Evolutionary conservation across 2,329 filamentous ascomycete species (phyloP).

Genomic region (Pseudohalonectria lignicola): DNA sequence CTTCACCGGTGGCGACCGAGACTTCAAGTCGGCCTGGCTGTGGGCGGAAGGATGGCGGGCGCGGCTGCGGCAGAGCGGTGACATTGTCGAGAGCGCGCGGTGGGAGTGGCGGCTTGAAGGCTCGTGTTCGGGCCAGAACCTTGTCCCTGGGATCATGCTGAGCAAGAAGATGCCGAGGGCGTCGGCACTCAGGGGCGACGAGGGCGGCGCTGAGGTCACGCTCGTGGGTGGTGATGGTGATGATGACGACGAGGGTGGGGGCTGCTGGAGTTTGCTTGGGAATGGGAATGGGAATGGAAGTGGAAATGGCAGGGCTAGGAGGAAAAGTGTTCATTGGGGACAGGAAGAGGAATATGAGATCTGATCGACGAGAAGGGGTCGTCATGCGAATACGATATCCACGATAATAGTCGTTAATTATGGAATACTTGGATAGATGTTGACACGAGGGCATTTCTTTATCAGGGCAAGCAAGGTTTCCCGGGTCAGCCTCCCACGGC

Average conservation of each 20-base stretch:
- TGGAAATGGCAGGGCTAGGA: background rate
- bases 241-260: background rate
- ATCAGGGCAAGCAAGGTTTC: too few species aligned
- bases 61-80: constrained; percentile 17
- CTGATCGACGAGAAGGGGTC: background rate
- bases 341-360: background rate
- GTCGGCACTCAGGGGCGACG: constrained; percentile 4
- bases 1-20: constrained; percentile 10
- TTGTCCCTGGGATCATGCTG: constrained; percentile 7
- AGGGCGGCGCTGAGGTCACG: background rate
- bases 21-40: constrained; percentile 23
- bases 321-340: constrained; percentile 2
- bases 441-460: too few species aligned
- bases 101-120: constrained; percentile 19
- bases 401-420: background rate
- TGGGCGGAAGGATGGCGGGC: constrained; percentile 25
- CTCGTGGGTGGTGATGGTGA: background rate
- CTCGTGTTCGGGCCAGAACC: constrained; percentile 6
- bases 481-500: too few species aligned
- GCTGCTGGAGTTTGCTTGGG: background rate
- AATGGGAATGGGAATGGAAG: background rate
- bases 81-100: constrained; percentile 20
- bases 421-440: too few species aligned
- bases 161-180: constrained; percentile 5
- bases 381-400: background rate